Conservation (phyloP, 2,329 filamentous ascomycete genomes). For the Aspergillus neoniger region DNA sequence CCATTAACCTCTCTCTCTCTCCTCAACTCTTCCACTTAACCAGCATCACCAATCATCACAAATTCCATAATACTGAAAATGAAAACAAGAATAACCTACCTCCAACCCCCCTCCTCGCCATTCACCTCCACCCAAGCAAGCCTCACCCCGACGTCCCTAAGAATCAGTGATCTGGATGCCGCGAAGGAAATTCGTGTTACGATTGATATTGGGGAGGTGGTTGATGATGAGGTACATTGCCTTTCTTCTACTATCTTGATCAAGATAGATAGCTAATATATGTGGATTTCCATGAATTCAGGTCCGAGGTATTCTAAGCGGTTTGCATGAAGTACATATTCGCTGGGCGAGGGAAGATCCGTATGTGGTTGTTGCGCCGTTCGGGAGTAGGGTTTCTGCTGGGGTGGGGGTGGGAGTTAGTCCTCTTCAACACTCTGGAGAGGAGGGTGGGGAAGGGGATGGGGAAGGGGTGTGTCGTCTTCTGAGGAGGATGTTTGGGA, state of each 20-base stretch:
- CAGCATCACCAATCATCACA: not conserved
- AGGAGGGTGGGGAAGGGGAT: not conserved
- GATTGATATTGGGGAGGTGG: constrained; percentile 57
- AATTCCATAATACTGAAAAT: constrained; percentile 24
- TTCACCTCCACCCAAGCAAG: constrained; percentile 66
- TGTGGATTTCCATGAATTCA: constrained; percentile 27
- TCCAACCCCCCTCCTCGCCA: constrained; percentile 65
- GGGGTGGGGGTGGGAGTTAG: constrained; percentile 82
- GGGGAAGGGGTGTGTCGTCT: constrained; percentile 57
- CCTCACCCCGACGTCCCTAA: constrained; percentile 56
- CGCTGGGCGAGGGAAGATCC: constrained; percentile 68
- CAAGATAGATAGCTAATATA: not conserved
- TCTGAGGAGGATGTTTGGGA: constrained; percentile 60
- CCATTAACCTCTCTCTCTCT: not conserved
- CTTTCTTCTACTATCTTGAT: not conserved
- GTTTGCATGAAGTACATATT: constrained; percentile 72
- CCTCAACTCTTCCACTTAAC: constrained; percentile 6
- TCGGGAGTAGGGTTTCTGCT: constrained; percentile 72
- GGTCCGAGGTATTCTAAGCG: constrained; percentile 63
- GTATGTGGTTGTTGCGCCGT: constrained; percentile 66
- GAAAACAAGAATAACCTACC: constrained; percentile 66
- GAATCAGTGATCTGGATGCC: constrained; percentile 63
- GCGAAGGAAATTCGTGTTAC: constrained; percentile 80
- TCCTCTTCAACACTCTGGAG: constrained; percentile 29
- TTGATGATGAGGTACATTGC: constrained; percentile 58